Base-by-base conservation (phyloP, 129 eudicot species). In the Mikania micrantha region DNA sequence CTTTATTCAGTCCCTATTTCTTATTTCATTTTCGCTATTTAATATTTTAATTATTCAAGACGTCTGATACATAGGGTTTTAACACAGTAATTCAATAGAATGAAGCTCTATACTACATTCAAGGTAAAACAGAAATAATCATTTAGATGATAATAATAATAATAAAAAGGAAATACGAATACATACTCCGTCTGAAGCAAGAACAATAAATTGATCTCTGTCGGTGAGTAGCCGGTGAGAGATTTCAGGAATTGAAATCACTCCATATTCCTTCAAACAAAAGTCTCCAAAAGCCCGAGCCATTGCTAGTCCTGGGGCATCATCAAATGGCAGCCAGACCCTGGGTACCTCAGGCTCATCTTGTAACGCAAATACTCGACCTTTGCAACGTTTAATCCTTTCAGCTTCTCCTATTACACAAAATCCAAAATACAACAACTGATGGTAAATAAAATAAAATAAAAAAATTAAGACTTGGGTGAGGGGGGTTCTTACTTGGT, bases 231-330 rank as follows among this genome's bases (percentile, higher is more conserved):
- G 31, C 58, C 90, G 78, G 71, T 89, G 99, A 75, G 88, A 80
- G 57, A 94, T 78, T 73, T 94, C 99, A 4, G 99, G 99, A 73
- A 94, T 75, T 27, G 99, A 94, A 58, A 94, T 94, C 36, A 94
- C 97, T 66, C 99, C 99, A 72, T 86, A 94, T 22, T 89, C 97
- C 81, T 94, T 94, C 64, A 94, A 52, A 75, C 99, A 94, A 57
- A 94, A 94, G 76, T 94, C 99, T 36, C 99, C 99, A 76, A 94
- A 94, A 57, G 99, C 99, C 19, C 99, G 85, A 53, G 99, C 99
- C 99, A 94, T 94, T 61, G 99, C 99, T 76, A 94, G 68, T 39
- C 99, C 99, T 17, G 99, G 99, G 70, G 99, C 97, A 81, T 94
- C 95, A 74, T 94, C 97, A 78, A 84, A 89, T 16, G 99, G 99